Base-by-base conservation (phyloP, 2,329 filamentous ascomycete species). In the Cryphonectria naterciae region DNA sequence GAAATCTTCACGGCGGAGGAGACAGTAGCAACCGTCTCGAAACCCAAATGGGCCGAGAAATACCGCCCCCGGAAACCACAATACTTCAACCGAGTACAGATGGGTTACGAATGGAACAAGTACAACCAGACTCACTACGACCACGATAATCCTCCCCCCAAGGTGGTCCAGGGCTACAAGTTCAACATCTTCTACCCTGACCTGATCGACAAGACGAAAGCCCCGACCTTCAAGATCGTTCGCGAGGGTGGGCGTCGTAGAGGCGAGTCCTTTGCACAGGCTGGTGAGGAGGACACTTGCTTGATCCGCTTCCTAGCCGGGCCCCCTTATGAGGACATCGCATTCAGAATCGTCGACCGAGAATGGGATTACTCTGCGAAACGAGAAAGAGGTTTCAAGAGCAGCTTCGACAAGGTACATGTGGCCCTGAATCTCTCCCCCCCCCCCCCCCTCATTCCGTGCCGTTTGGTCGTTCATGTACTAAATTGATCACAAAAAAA, bases 31-130 rank as follows among this genome's bases (percentile, higher is more conserved):
- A 88, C 87, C 13, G 82, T 83, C 6, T 83, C 87, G 3, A 89
- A 89, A 74, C 91, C 93, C 4, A 88, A 91, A 74, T 97, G 94
- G 94, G 91, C 92, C 7, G 89, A 90, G 78, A 94, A 95, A 81
- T 92, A 97, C 80, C 89, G 92, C 54, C 94, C 95, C 10, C 89
- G 96, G 74, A 99, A 98, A 82, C 96, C 96, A 17, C 90, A 92
- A 72, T 98, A 98, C 83, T 99, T 99, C 87, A 98, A 98, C 79
- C 92, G 96, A 56, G 95, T 98, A 63, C 95, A 97, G 81, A 98
- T 98, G 93, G 96, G 96, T 68, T 99, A 98, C 81, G 96, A 99
- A 81, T 99, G 96, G 96, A 99, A 99, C 85, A 99, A 99, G 82
- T 99, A 99, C 87, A 99, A 99, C 78, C 96, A 99, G 83, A 99